These are phyloP conservation scores for Sarcodon sp. DNA, from an alignment of 768 basidiomycete species.

Conservation along the genomic window DNA sequence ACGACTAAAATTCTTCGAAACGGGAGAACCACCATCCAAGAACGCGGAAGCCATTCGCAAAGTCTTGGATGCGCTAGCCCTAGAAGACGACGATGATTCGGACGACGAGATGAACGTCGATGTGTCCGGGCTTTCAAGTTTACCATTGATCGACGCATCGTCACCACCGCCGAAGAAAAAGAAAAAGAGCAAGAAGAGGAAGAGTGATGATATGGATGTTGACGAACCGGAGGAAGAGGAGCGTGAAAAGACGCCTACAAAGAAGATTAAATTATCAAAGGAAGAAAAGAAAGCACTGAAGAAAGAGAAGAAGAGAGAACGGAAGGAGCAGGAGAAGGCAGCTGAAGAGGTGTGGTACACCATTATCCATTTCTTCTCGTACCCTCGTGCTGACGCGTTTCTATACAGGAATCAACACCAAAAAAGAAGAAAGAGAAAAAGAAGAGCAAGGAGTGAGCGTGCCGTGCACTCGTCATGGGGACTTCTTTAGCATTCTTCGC, in stretches of 20 bases:
- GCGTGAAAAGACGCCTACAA: constrained; percentile 38
- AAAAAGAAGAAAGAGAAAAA: constrained; percentile 29
- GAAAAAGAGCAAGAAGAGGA: constrained; percentile 50
- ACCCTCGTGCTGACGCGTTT: constrained; percentile 1
- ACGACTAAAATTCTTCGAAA: constrained; percentile 88
- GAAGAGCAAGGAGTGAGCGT: constrained; percentile 28
- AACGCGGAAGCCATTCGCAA: constrained; percentile 88
- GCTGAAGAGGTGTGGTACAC: constrained; percentile 21
- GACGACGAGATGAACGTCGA: constrained; percentile 33
- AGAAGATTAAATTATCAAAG: constrained; percentile 70
- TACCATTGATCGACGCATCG: constrained; percentile 47
- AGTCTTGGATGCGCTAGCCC: constrained; percentile 65
- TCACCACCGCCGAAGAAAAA: constrained; percentile 38
- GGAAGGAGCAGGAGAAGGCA: constrained; percentile 32
- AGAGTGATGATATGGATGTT: constrained; percentile 43
- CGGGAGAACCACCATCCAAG: constrained; percentile 78
- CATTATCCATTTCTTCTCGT: constrained; percentile 1
- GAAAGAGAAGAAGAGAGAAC: constrained; percentile 59
- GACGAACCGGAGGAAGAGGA: constrained; percentile 44
- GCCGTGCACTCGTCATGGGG: no score
- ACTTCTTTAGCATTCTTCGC: no score
- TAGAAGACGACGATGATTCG: constrained; percentile 53
- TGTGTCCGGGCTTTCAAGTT: neutral
- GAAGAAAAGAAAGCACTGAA: constrained; percentile 82
- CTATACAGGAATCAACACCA: neutral